Percentiles rank a stretch among this genome's conserved stretches.
Evolutionary conservation across 352 stramenopile species (phyloP).

Genomic region (Globisporangium cylindrosporum): DNA sequence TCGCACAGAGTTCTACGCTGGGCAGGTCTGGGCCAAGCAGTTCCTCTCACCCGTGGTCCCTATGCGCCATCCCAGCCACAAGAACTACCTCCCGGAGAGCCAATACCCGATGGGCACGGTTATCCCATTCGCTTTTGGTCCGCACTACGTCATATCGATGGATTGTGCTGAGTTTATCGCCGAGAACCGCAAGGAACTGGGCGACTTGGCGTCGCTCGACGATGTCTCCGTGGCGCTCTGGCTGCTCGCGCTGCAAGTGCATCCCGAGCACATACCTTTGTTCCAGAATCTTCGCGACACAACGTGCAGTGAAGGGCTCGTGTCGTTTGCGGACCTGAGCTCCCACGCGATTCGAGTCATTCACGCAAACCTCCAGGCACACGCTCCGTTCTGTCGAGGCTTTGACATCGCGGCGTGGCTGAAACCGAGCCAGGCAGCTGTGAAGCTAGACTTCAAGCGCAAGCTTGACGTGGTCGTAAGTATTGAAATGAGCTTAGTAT

Average conservation of each 20-base stretch:
- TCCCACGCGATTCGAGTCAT: conserved; percentile 40
- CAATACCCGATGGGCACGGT: conserved; percentile 32
- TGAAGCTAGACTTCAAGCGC: background rate
- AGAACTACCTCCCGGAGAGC: conserved; percentile 32
- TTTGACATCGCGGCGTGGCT: conserved; percentile 42
- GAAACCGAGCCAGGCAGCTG: conserved; percentile 9
- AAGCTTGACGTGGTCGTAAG: too few species aligned
- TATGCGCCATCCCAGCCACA: conserved; percentile 19
- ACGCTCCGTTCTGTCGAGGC: conserved; percentile 33
- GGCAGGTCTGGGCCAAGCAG: conserved; percentile 37
- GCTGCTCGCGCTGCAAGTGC: conserved; percentile 48
- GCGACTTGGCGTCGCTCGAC: conserved; percentile 34
- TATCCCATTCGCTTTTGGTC: conserved; percentile 35
- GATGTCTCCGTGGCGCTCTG: conserved; percentile 60
- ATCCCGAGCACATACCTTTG: conserved; percentile 28
- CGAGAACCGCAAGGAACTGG: conserved; percentile 27
- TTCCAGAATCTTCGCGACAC: conserved; percentile 43
- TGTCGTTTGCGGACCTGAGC: conserved; percentile 54
- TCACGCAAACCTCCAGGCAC: conserved; percentile 33
- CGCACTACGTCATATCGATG: conserved; percentile 48
- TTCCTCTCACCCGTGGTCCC: conserved; percentile 23
- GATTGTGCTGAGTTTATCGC: conserved; percentile 44
- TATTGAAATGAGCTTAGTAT: too few species aligned
- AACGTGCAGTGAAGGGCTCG: conserved; percentile 29
- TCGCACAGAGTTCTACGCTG: conserved; percentile 23